Percentiles rank a stretch among this genome's conserved stretches.
phyloP scores from a whole-genome alignment of 768 basidiomycete genomes.

The Suillus subluteus region DNA sequence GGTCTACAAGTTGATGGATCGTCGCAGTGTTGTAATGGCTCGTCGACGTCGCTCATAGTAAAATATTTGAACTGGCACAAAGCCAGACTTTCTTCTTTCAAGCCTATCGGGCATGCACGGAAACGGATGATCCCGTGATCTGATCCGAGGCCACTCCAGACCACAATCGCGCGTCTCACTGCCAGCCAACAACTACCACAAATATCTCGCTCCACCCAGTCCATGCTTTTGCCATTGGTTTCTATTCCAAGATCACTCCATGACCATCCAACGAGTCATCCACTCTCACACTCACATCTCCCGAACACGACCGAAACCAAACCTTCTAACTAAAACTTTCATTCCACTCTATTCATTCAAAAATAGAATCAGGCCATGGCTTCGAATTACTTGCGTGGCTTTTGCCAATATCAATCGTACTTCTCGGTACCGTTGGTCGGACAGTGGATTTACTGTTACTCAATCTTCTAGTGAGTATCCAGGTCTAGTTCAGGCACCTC shows the following conservation, averaged over 20 bases:
- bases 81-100: background rate
- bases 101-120: background rate
- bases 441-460: too few species aligned
- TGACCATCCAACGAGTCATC: background rate
- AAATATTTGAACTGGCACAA: background rate
- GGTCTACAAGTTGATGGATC: slow-evolving; percentile 16
- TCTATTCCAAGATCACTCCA: background rate
- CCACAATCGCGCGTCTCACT: background rate
- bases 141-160: background rate
- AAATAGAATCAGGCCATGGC: background rate
- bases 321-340: background rate
- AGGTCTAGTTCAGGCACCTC: background rate
- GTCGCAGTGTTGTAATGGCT: slow-evolving; percentile 9
- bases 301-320: background rate
- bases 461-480: too few species aligned
- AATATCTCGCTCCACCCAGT: too few species aligned
- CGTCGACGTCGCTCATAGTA: background rate
- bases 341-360: background rate
- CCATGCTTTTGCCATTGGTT: background rate
- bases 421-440: background rate
- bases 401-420: background rate
- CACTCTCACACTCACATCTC: too few species aligned
- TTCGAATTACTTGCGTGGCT: background rate
- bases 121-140: slow-evolving; percentile 3
- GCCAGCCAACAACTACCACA: too few species aligned